Percentiles rank a stretch among this genome's conserved stretches.
Evolutionary conservation across 2,329 filamentous ascomycete genomes (phyloP).

Genomic region (Lithohypha guttulata): DNA sequence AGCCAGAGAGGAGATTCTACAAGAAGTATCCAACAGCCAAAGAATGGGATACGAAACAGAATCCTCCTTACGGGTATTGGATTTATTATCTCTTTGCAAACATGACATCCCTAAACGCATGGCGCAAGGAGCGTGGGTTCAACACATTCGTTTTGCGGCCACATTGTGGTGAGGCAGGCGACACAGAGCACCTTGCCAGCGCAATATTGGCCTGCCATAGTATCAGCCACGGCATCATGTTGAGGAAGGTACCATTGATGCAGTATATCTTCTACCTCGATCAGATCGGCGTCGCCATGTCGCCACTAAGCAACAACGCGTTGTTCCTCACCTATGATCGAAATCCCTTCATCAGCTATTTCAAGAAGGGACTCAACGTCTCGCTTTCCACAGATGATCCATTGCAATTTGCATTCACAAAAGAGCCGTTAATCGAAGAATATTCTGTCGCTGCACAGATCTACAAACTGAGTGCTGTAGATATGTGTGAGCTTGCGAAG

Average conservation of each 20-base stretch:
- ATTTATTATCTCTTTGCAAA: constrained; percentile 96
- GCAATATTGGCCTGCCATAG: constrained; percentile 89
- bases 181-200: constrained; percentile 89
- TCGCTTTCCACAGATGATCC: constrained; percentile 95
- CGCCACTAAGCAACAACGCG: constrained; percentile 95
- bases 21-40: constrained; percentile 88
- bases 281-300: constrained; percentile 98
- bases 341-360: constrained; percentile 93
- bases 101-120: constrained; percentile 81
- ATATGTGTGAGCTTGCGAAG: constrained; percentile 97
- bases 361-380: constrained; percentile 87
- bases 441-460: constrained; percentile 97
- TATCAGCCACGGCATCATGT: constrained; percentile 85
- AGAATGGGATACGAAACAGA: constrained; percentile 83
- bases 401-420: constrained; percentile 95
- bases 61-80: constrained; percentile 98
- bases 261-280: constrained; percentile 98
- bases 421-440: constrained; percentile 94
- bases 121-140: constrained; percentile 82
- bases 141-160: constrained; percentile 90
- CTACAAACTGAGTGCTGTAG: constrained; percentile 90
- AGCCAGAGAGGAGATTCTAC: constrained; percentile 85
- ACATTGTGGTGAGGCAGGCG: constrained; percentile 92
- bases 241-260: constrained; percentile 85
- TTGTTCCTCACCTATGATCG: constrained; percentile 93